A percentile compares a stretch with the other conserved stretches of the same genome.
These are phyloP conservation scores for Penicillium hesseltinei DNA, from an alignment of 2,329 filamentous ascomycete genomes.

Conservation along the genomic window DNA sequence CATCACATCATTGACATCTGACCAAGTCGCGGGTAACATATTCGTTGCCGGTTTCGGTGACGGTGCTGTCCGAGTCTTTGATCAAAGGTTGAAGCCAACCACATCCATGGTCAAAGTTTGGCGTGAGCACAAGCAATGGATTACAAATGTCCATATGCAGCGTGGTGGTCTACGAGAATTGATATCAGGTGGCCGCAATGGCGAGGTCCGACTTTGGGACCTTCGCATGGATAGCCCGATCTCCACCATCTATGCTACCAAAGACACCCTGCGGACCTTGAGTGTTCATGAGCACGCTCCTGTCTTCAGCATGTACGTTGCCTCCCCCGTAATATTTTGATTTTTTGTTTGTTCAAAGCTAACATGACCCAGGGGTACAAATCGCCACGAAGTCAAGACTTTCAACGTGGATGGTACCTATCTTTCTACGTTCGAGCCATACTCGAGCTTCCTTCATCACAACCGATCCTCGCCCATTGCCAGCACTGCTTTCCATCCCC, in stretches of 20 bases:
- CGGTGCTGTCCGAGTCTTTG: conserved; percentile 89
- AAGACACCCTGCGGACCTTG: conserved; percentile 75
- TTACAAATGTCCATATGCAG: conserved; percentile 95
- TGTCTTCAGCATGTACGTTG: conserved; percentile 84
- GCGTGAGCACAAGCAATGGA: conserved; percentile 95
- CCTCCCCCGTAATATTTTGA: background rate
- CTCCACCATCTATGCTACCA: conserved; percentile 70
- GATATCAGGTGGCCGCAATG: conserved; percentile 84
- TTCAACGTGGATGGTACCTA: conserved; percentile 83
- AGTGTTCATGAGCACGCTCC: conserved; percentile 95
- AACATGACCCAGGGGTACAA: conserved; percentile 67
- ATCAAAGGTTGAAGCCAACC: conserved; percentile 77
- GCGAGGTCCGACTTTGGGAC: conserved; percentile 94
- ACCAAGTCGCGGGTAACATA: conserved; percentile 95
- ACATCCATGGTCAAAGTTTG: conserved; percentile 95
- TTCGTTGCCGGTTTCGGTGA: conserved; percentile 97
- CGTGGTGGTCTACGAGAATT: conserved; percentile 90
- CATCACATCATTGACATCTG: conserved; percentile 91
- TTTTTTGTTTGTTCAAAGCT: conserved; percentile 3
- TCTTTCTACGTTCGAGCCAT: conserved; percentile 82
- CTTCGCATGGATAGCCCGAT: conserved; percentile 80
- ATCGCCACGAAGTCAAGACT: conserved; percentile 81
- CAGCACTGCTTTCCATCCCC: conserved; percentile 90
- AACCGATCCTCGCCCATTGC: conserved; percentile 79
- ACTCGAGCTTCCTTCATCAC: conserved; percentile 81